Evolutionary conservation across 1,139 yeast species (phyloP), one percentile per base, ranked within the genome.

Genomic region (Dujonia santamariae): DNA sequence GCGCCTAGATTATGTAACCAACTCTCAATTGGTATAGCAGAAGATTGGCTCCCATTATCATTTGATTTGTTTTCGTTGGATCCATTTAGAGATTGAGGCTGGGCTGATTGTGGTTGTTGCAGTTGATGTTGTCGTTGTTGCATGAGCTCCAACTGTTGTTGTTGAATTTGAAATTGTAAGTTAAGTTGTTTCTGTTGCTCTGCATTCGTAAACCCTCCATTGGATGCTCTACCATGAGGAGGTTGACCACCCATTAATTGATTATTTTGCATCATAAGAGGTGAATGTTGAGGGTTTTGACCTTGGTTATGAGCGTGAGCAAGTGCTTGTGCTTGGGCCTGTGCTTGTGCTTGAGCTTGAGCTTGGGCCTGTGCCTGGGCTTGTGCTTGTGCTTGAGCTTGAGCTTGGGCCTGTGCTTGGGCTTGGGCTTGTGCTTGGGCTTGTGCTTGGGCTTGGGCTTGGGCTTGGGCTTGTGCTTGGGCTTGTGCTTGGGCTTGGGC

Each of bases 1-100:
- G 64, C 50, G 1, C 67, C 69, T 58, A 63, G 56, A 43, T 56
- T 56, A 35, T 60, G 56, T 34, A 63, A 51, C 69, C 69, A 63
- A 41, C 62, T 67, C 18, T 41, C 45, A 19, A 37, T 33, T 23
- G 40, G 41, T 6, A 31, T 29, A 23, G 39, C 36, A 7, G 39
- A 32, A 19, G 37, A 30, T 19, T 37, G 34, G 9, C 19, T 23
- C 28, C 34, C 32, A 14, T 28, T 20, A 19, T 34, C 14, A 11
- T 14, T 14, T 29, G 19, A 23, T 34, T 20, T 27, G 48, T 26
- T 30, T 40, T 11, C 37, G 40, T 13, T 15, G 14, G 32, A 9
- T 19, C 7, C 21, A 11, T 12, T 15, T 20, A 25, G 2, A 22
- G 4, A 19, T 18, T 30, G 13, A n/a, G 7, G 28, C 11, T 22